Percentiles rank a stretch among this genome's conserved stretches.
Conservation (phyloP, 2,329 filamentous ascomycete species). For the Bipolaris bicolor region DNA sequence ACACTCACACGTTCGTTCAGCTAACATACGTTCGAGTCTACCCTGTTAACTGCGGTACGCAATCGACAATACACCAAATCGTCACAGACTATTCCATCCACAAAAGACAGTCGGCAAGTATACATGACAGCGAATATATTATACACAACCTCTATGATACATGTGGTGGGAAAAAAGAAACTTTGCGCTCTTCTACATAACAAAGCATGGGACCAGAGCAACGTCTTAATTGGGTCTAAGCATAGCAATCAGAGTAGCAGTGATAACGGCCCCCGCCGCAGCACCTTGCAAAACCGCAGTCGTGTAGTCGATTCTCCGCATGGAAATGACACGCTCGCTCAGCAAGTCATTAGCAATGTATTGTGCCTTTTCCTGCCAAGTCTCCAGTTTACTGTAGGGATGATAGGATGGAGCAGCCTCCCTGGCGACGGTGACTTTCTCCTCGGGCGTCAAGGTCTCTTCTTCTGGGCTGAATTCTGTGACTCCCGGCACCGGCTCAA, state of each 20-base stretch:
- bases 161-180: not conserved
- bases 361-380: constrained; percentile 32
- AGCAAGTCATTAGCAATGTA: constrained; percentile 45
- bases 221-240: constrained; percentile 25
- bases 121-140: not conserved
- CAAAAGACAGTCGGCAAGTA: not conserved
- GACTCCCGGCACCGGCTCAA: constrained; percentile 13
- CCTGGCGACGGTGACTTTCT: constrained; percentile 24
- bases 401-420: constrained; percentile 17
- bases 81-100: not conserved
- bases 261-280: constrained; percentile 50
- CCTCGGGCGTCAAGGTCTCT: constrained; percentile 14
- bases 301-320: constrained; percentile 55
- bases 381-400: constrained; percentile 14
- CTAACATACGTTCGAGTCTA: not conserved
- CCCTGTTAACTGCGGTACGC: not conserved
- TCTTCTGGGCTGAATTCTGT: constrained; percentile 16
- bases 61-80: not conserved
- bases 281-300: constrained; percentile 54
- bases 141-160: constrained; percentile 11
- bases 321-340: constrained; percentile 53
- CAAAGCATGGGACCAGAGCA: not conserved
- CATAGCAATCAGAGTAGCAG: constrained; percentile 36
- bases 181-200: not conserved
- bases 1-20: not conserved